These are phyloP conservation scores for Starmera stellimalicola DNA, from an alignment of 1,139 yeast species.

Conservation along the genomic window DNA sequence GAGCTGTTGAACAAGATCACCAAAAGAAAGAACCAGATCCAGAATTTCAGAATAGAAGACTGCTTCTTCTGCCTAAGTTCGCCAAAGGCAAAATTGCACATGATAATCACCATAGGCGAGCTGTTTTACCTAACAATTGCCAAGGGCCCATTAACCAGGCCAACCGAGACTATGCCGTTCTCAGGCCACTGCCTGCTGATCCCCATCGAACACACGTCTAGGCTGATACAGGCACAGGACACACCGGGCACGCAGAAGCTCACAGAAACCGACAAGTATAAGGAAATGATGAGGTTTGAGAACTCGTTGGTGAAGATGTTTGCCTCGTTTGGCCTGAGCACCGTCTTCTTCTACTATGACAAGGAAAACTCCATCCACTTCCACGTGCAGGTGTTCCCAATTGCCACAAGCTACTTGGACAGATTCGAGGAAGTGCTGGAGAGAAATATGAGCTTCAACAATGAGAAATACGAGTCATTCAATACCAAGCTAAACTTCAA, in stretches of 20 bases:
- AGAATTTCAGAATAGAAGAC: slow-evolving; percentile 39
- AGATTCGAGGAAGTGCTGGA: slow-evolving; percentile 29
- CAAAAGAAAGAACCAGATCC: slow-evolving; percentile 19
- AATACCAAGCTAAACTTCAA: slow-evolving; percentile 36
- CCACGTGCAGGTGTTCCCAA: slow-evolving; percentile 57
- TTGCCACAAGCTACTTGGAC: slow-evolving; percentile 32
- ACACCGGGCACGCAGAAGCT: slow-evolving; percentile 13
- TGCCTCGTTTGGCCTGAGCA: slow-evolving; percentile 29
- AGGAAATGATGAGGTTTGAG: slow-evolving; percentile 36
- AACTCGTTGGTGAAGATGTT: slow-evolving; percentile 34
- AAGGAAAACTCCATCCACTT: slow-evolving; percentile 50
- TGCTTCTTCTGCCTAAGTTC: slow-evolving; percentile 86
- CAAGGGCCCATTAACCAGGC: slow-evolving; percentile 72
- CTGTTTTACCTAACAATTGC: slow-evolving; percentile 67
- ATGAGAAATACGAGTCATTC: slow-evolving; percentile 31
- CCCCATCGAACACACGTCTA: slow-evolving; percentile 72
- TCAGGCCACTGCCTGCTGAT: slow-evolving; percentile 79
- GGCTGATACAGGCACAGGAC: slow-evolving; percentile 13
- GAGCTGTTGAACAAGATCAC: slow-evolving; percentile 4
- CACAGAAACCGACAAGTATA: slow-evolving; percentile 27
- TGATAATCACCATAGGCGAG: slow-evolving; percentile 69
- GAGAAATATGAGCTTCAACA: slow-evolving; percentile 37
- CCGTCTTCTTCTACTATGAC: slow-evolving; percentile 55
- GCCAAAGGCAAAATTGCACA: slow-evolving; percentile 68
- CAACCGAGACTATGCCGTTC: slow-evolving; percentile 35